Base-by-base conservation (phyloP, 169 alveolate species). In the Cryptosporidium xiaoi region DNA sequence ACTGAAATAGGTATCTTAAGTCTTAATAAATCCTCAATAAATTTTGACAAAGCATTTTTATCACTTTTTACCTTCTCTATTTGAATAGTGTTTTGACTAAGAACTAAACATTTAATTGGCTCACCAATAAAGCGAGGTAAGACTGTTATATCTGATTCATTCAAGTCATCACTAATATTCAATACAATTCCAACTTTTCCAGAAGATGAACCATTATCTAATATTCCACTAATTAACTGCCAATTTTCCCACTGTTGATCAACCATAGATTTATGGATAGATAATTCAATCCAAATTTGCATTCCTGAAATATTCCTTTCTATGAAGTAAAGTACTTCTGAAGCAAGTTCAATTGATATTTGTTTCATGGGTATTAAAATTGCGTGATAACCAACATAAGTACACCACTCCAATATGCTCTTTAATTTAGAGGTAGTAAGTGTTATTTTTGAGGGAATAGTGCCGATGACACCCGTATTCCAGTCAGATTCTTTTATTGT, bases 351-450 rank as follows among this genome's bases (percentile, higher is more conserved):
- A 13, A 62, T 40, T 13, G 87, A 77, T 34, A 77, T 48, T 13
- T 56, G 1, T 3, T 44, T 62, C 27, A 77, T 77, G 15, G 58
- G 18, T 46, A 77, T 18, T 10, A 77, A 12, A 33, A 77, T 16
- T 10, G 87, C 87, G 64, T 77, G 71, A 77, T 77, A 77, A 8
- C 87, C 87, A 48, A 77, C 24, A 77, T 58, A 77, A n/a, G 40
- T 46, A 40, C 87, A 56, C 87, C 87, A 77, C 7, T 62, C 77
- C 33, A 77, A 27, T 58, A 77, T 48, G 10, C 29, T 34, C 10
- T n/a, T 62, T 27, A 51, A 24, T 53, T 77, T 55, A 56, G 15
- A 8, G 8, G 44, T 24, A 13, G 40, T 50, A n/a, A 34, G 34
- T 10, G 58, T 29, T 48, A 31, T 46, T 8, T 60, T 40, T 46